Evolutionary conservation across 352 stramenopile genomes (phyloP).

Genomic region (Phytophthora sojae): DNA sequence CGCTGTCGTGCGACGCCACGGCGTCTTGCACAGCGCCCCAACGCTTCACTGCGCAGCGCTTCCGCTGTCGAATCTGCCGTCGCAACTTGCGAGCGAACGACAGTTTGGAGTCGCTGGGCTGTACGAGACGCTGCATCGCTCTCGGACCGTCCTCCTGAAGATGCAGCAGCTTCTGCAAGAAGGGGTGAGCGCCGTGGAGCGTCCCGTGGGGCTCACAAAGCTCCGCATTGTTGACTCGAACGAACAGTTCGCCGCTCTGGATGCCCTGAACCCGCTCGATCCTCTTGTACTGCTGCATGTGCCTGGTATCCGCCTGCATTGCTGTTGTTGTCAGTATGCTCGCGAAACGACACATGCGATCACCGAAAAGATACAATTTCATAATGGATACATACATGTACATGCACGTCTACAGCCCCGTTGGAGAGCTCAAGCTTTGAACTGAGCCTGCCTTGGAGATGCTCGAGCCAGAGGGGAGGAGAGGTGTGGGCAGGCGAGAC

Average conservation of each 20-base stretch:
- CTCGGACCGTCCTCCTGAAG: constrained; percentile 16
- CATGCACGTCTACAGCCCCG: neutral
- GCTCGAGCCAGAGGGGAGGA: constrained; percentile 5
- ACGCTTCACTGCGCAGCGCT: neutral
- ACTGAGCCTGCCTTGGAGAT: constrained; percentile 26
- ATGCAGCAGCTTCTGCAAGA: constrained; percentile 38
- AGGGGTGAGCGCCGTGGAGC: constrained; percentile 37
- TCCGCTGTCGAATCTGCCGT: constrained; percentile 22
- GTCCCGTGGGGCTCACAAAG: constrained; percentile 33
- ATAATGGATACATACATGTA: neutral
- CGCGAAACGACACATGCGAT: constrained; percentile 16
- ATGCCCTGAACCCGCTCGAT: constrained; percentile 29
- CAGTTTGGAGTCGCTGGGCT: constrained; percentile 38
- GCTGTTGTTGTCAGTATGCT: neutral
- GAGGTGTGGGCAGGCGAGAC: constrained; percentile 5
- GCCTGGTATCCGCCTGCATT: constrained; percentile 1
- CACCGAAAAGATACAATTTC: constrained; percentile 32
- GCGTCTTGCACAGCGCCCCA: constrained; percentile 18
- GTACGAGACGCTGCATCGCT: constrained; percentile 20
- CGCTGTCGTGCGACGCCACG: neutral
- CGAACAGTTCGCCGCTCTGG: constrained; percentile 59
- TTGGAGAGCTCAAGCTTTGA: constrained; percentile 22
- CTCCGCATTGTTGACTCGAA: constrained; percentile 33
- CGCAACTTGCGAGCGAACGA: constrained; percentile 24
- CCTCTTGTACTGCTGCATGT: constrained; percentile 4